Base-by-base conservation (phyloP, 129 eudicot species). In the Chrysanthemum makinoi region DNA sequence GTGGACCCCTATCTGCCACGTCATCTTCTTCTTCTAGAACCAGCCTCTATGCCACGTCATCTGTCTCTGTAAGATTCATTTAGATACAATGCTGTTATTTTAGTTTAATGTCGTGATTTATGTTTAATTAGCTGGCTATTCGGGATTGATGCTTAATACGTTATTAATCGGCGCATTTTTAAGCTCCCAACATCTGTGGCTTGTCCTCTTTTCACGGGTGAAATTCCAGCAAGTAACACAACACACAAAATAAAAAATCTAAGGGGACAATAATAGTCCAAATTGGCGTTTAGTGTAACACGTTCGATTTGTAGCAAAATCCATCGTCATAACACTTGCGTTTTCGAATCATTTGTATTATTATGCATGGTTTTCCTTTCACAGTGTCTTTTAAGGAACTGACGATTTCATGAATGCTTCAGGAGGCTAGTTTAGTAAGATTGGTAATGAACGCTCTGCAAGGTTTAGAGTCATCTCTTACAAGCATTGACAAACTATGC, bases 351-450 rank as follows among this genome's bases (percentile, higher is more conserved):
- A 13, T 52, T 13, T 33, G n/a, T 61, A 14, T 59, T 35, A 48
- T 12, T 67, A n/a, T 49, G 51, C 55, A 35, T 66, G 68, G 19
- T 52, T 17, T 43, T 30, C 17, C 48, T 65, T 77, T 66, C 58
- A 43, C 30, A 18, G n/a, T 69, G 59, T 18, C 26, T 22, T 30
- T 10, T 24, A 22, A 70, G 44, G 3, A 59, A 52, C 46, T 56
- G 33, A 50, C 13, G 54, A 15, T 22, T 64, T 70, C 9, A 58
- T 24, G 14, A 62, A 39, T 74, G 78, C 33, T 65, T 35, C 86
- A 89, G 99, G 99, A 94, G 83, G 85, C 90, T 62, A 94, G 99
- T 81, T 76, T 94, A 81, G 97, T 94, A 83, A 88, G 97, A 50
- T 60, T 94, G 82, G 88, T 84, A 30, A 80, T 94, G 85, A 87